These are phyloP conservation scores for Phallus indusiatus DNA, from an alignment of 768 basidiomycete species.

Conservation along the genomic window DNA sequence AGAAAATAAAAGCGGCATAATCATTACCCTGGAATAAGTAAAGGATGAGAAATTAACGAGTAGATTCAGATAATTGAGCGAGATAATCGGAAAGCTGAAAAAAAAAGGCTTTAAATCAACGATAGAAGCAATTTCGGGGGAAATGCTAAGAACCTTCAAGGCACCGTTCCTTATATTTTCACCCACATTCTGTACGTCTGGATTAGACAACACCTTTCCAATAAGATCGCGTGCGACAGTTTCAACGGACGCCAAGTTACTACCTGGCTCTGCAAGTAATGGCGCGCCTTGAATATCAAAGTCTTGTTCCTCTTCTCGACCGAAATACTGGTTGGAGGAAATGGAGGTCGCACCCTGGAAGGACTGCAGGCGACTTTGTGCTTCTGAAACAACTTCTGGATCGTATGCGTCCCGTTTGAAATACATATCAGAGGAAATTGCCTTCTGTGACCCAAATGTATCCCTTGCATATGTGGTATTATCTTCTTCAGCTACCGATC, in stretches of 20 bases:
- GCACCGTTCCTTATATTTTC: constrained; percentile 74
- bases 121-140: neutral
- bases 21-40: neutral
- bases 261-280: constrained; percentile 36
- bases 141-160: constrained; percentile 51
- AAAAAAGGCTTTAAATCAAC: constrained; percentile 1
- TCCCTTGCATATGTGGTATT: constrained; percentile 75
- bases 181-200: constrained; percentile 78
- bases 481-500: constrained; percentile 34
- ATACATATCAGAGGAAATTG: constrained; percentile 96
- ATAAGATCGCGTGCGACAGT: constrained; percentile 68
- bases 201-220: constrained; percentile 65
- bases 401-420: constrained; percentile 89
- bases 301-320: constrained; percentile 77
- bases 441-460: constrained; percentile 88
- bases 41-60: neutral
- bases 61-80: constrained; percentile 5
- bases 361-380: constrained; percentile 66
- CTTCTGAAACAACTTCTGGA: constrained; percentile 57
- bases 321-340: constrained; percentile 95
- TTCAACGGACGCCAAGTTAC: constrained; percentile 46
- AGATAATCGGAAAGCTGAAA: constrained; percentile 40
- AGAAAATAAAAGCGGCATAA: too few species aligned
- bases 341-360: constrained; percentile 93
- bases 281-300: constrained; percentile 26